Base-by-base conservation (phyloP, 306 rosid genomes). In the Mimosa pudica region DNA sequence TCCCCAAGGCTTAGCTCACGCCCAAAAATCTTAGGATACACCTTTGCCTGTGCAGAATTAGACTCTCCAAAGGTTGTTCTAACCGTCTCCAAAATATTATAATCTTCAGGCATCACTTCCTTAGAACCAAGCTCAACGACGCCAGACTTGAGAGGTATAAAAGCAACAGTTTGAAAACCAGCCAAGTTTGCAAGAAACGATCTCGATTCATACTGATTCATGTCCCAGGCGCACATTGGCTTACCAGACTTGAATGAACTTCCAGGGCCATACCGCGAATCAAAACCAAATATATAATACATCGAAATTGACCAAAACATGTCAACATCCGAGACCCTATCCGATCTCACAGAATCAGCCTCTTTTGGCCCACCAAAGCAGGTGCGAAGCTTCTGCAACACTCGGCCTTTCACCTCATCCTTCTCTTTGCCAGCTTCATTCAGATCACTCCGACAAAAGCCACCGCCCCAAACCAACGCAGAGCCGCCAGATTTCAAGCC, bases 401-500 rank as follows among this genome's bases (percentile, higher is more conserved):
- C 98, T 85, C 54, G 77, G 86, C 77, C 87, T 84, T 84, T 89
- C 79, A 84, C 79, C 80, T 86, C 89, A 57, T 85, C 87, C 33
- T 62, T 62, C 68, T 70, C 58, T 68, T 87, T 86, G 80, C 70
- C 88, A 51, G 47, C 84, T 10, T 77, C 90, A 82, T 71, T 84
- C 70, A 80, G 52, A 75, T 62, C 68, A 62, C 42, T 42, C 54
- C 78, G 63, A 14, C 89, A 91, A 63, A 88, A 85, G 33, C 98
- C 98, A 70, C 90, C 98, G 0, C 94, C 97, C 92, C 95, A 93
- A 55, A 82, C 79, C 81, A 96, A 81, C 70, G 91, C 88, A 81
- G 85, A 86, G 10, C 89, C 90, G 32, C 98, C 97, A 6, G 97
- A 91, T 78, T 93, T 96, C 88, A 84, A 83, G 70, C 82, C 86